Percentiles rank a stretch among this genome's conserved stretches.
These are phyloP conservation scores for Aleurites moluccanus DNA, from an alignment of 441 rosid species.

Conservation along the genomic window DNA sequence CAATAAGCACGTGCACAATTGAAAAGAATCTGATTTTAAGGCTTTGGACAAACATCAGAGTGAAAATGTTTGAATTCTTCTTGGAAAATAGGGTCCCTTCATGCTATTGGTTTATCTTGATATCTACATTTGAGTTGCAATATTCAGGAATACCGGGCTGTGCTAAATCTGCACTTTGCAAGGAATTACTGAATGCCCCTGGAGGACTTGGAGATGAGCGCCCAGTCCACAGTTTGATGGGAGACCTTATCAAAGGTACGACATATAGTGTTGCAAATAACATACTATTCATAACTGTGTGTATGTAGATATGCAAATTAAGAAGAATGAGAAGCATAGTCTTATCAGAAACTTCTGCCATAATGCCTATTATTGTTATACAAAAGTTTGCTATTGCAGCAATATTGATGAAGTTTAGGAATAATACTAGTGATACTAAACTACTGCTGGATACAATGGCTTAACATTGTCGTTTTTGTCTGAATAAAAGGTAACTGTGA, in stretches of 20 bases:
- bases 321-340: conserved; percentile 1
- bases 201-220: conserved; percentile 84
- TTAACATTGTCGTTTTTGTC: not conserved
- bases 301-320: not conserved
- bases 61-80: not conserved
- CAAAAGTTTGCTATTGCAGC: not conserved
- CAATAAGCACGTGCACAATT: not conserved
- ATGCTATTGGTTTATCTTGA: conserved; percentile 11
- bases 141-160: conserved; percentile 92
- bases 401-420: not conserved
- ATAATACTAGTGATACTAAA: not conserved
- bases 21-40: not conserved
- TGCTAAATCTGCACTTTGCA: conserved; percentile 96
- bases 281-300: not conserved
- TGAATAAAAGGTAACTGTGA: not conserved
- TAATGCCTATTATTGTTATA: not conserved
- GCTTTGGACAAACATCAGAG: not conserved
- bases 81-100: not conserved
- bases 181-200: conserved; percentile 65
- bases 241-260: conserved; percentile 89
- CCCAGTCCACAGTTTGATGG: conserved; percentile 86
- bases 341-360: not conserved
- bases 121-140: conserved; percentile 13
- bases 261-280: not conserved
- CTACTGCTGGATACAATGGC: not conserved